Percentiles rank a stretch among this genome's conserved stretches.
Evolutionary conservation across 2,329 filamentous ascomycete genomes (phyloP).

Genomic region (Coniochaeta sp.): DNA sequence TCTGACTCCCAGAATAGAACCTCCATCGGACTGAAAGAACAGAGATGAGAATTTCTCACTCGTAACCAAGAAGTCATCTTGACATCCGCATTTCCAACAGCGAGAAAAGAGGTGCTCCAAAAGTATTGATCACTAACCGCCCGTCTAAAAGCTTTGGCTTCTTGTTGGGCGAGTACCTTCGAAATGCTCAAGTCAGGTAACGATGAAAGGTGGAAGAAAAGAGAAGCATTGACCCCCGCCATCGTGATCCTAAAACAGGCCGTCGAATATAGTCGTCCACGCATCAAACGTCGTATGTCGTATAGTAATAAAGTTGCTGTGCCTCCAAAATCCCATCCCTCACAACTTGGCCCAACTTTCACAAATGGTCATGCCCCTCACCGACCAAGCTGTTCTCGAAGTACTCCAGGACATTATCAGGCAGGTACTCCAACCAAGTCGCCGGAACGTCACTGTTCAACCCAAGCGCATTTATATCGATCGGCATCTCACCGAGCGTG

Average conservation of each 20-base stretch:
- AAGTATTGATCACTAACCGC: no score
- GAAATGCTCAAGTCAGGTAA: no score
- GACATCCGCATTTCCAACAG: no score
- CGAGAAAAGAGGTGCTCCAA: no score
- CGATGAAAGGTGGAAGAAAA: no score
- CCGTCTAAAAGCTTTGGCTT: no score
- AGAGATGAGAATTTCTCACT: neutral
- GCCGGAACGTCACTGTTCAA: conserved; percentile 59
- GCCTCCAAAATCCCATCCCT: no score
- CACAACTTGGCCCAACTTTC: no score
- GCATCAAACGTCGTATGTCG: neutral
- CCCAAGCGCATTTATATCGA: conserved; percentile 64
- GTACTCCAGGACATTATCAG: conserved; percentile 55
- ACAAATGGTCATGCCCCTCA: neutral
- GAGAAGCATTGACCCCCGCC: no score
- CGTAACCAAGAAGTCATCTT: neutral
- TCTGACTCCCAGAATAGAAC: neutral
- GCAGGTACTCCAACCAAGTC: conserved; percentile 61
- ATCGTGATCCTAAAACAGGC: no score
- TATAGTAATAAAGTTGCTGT: neutral
- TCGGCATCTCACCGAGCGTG: conserved; percentile 59
- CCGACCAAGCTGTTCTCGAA: conserved; percentile 29
- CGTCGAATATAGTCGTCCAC: no score
- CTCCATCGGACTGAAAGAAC: neutral
- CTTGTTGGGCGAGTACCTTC: no score